Base-by-base conservation (phyloP, 2,329 filamentous ascomycete genomes). In the Fusarium euwallaceae region DNA sequence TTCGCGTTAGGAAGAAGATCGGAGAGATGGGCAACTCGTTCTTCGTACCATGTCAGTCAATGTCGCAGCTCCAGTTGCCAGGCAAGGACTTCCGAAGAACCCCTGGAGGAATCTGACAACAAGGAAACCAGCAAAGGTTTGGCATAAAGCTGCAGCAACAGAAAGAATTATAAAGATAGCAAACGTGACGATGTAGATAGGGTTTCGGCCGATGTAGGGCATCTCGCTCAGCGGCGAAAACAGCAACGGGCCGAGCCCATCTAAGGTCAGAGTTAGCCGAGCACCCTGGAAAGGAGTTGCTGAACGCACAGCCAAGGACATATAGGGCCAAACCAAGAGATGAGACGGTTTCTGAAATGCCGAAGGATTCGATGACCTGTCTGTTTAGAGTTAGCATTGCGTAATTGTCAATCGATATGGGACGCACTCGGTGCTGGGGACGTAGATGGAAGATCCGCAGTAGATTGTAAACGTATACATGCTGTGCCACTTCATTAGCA, bases 101-200 rank as follows among this genome's bases (percentile, higher is more conserved):
- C 88, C 88, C 6, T 85, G 86, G 24, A 90, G 73, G 76, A 88
- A 88, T 2, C 88, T 84, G 8, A 87, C 80, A 0, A 88, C 87
- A 22, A 90, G 81, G 8, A 92, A 82, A 2, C 87, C 86, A 2
- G 85, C 81, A 55, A 91, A 88, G 78, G 89, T 89, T 36, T 87
- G 80, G 1, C 88, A 87, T 0, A 91, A 78, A 0, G 88, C 87
- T 0, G 87, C 86, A 0, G 89, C 87, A 0, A 92, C 82, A 12
- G 84, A 85, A 1, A 92, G 80, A 11, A 91, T 83, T 29, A 90
- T 85, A 73, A 91, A 92, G 29, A 91, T 82, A n/a, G 84, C 83
- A 66, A 91, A 87, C 0, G 89, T 88, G 66, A 88, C 77, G 34
- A 91, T 86, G 74, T 91, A 92, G 0, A 88, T 86, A 2, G 86